A percentile compares a stretch with the other conserved stretches of the same genome.
These are phyloP conservation scores for Mediolabrus comicus DNA, from an alignment of 108 stramenopile species.

Conservation along the genomic window DNA sequence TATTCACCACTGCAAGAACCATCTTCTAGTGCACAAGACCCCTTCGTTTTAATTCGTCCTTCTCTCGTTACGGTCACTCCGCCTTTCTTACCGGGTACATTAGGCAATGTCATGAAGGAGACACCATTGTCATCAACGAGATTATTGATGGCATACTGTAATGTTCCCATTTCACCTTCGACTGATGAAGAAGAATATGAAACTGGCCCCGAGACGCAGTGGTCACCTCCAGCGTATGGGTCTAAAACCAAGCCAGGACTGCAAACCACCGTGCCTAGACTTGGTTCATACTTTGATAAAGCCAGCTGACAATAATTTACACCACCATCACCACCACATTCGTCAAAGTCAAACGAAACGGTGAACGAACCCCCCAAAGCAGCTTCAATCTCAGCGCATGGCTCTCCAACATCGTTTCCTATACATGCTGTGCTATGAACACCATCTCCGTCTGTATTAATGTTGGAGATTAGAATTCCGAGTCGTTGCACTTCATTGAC, in stretches of 20 bases:
- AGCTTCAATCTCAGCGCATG: slow-evolving; percentile 55
- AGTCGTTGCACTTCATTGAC: slow-evolving; percentile 68
- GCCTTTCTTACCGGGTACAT: slow-evolving; percentile 29
- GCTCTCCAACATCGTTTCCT: slow-evolving; percentile 45
- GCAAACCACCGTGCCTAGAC: slow-evolving; percentile 40
- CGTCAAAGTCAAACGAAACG: slow-evolving; percentile 67
- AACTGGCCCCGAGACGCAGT: slow-evolving; percentile 46
- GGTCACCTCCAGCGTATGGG: slow-evolving; percentile 42
- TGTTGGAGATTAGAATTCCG: slow-evolving; percentile 53
- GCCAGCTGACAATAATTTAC: slow-evolving; percentile 61
- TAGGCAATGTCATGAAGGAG: slow-evolving; percentile 43
- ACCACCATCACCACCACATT: slow-evolving; percentile 36
- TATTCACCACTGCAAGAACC: slow-evolving; percentile 56
- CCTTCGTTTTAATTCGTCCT: slow-evolving; percentile 48
- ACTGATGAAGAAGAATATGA: slow-evolving; percentile 6
- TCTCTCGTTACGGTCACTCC: slow-evolving; percentile 33
- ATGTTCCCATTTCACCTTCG: slow-evolving; percentile 44
- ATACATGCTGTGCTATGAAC: slow-evolving; percentile 39
- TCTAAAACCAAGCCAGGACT: slow-evolving; percentile 43
- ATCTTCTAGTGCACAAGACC: slow-evolving; percentile 34
- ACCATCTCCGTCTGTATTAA: slow-evolving; percentile 48
- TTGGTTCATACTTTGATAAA: slow-evolving; percentile 38
- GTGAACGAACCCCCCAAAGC: slow-evolving; percentile 55
- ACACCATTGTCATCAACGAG: slow-evolving; percentile 50
- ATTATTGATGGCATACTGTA: slow-evolving; percentile 38